Conservation (phyloP, 2,329 filamentous ascomycete species). For the Fusarium annulatum region DNA sequence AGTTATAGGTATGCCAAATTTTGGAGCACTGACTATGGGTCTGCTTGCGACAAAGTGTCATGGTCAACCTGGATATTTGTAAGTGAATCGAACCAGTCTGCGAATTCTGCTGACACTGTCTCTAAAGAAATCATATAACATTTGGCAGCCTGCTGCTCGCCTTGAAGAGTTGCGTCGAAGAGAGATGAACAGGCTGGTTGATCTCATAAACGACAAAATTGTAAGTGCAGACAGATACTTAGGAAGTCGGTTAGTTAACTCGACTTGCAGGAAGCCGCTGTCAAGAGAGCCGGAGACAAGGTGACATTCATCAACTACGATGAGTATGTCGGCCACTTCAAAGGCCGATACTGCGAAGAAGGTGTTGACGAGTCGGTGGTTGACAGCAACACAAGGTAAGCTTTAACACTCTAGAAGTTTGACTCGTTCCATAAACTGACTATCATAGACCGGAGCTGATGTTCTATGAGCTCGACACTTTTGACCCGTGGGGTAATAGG, state of each 20-base stretch:
- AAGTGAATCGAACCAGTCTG: accelerated
- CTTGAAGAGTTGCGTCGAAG: conserved; percentile 1
- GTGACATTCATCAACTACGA: conserved; percentile 8
- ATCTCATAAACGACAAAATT: conserved; percentile 9
- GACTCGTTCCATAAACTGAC: too few species aligned
- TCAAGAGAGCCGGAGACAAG: neutral
- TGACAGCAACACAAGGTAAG: conserved; percentile 3
- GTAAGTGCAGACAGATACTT: neutral
- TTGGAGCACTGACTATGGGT: neutral
- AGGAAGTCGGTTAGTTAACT: accelerated
- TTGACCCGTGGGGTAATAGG: neutral
- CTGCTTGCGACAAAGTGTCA: conserved; percentile 2
- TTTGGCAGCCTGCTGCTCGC: neutral
- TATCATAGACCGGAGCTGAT: neutral
- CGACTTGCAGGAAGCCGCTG: neutral
- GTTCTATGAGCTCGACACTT: conserved; percentile 13
- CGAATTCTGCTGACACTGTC: accelerated
- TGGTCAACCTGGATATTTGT: conserved; percentile 21
- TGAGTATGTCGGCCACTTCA: conserved; percentile 4
- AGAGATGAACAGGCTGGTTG: conserved; percentile 9
- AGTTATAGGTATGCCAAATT: conserved; percentile 23
- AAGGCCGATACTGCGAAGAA: conserved; percentile 6
- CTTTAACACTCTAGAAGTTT: neutral
- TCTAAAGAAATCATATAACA: neutral
- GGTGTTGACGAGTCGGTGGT: neutral